Base-by-base conservation (phyloP, 352 stramenopile species). In the Phytopythium vexans region DNA sequence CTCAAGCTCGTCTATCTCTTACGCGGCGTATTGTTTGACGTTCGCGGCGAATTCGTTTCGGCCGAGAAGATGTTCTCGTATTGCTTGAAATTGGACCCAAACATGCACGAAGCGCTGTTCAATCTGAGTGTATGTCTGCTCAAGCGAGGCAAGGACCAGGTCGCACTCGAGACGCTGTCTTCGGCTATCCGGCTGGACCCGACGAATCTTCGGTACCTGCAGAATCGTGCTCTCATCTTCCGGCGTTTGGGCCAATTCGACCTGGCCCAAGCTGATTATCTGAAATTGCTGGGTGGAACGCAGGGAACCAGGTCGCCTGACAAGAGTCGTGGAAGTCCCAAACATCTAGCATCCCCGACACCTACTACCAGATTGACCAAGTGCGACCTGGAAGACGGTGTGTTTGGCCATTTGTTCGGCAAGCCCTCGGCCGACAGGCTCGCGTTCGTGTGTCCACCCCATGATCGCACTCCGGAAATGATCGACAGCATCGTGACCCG, bases 321-420 rank as follows among this genome's bases (percentile, higher is more conserved):
- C 21, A 27, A 27, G 21, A 27, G 21, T 27, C 21, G 21, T 27
- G 21, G 21, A 27, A 27, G 21, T 27, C 21, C 21, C 21, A 27
- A 27, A 27, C 21, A 27, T 14, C 43, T 59, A 55, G 51, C 4
- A 44, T 12, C n/a, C n/a, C 36, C 9, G 36, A 9, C 34, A 56
- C 36, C 49, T 14, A 9, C 32, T n/a, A 11, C n/a, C 32, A n/a
- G 52, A 31, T 33, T 66, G 16, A 68, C 49, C 40, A 68, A 64
- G n/a, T 60, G 61, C 9, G 68, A 77, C 41, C 58, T 87, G 48
- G 62, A 89, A 42, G 70, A 88, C 47, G 81, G 78, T 3, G 39
- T 91, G 7, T 89, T 84, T 35, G 70, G 74, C 5, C 75, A 88
- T 44, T 58, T 91, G 21, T 91, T 89, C 48, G 74, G 80, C 11